These are phyloP conservation scores for Taxillus chinensis DNA, from an alignment of 164 flowering plant genomes.

Conservation along the genomic window DNA sequence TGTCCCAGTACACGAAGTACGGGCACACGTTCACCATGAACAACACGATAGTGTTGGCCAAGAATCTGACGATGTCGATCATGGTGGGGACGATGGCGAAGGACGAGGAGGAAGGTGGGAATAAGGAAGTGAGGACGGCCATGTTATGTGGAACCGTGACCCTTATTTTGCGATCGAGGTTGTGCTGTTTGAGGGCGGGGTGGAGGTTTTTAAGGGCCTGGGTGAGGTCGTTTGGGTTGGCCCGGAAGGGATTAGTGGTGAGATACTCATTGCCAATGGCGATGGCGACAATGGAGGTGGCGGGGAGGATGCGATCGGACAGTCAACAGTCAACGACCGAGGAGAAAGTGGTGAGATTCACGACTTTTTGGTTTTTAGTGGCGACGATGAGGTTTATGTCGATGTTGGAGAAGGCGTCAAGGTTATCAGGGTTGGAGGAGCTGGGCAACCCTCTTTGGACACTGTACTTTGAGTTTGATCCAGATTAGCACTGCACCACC, in stretches of 20 bases:
- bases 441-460: slow-evolving; percentile 49
- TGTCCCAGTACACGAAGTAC: slow-evolving; percentile 51
- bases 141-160: slow-evolving; percentile 52
- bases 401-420: slow-evolving; percentile 61
- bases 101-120: slow-evolving; percentile 48
- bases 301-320: slow-evolving; percentile 35
- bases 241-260: slow-evolving; percentile 12
- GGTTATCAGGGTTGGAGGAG: slow-evolving; percentile 58
- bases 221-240: slow-evolving; percentile 21
- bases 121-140: slow-evolving; percentile 50
- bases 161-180: slow-evolving; percentile 46
- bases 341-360: slow-evolving; percentile 23
- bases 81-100: slow-evolving; percentile 29
- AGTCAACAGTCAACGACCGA: slow-evolving; percentile 46
- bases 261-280: slow-evolving; percentile 61
- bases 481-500: too few relatives aligned
- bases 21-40: slow-evolving; percentile 70
- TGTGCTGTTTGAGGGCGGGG: slow-evolving; percentile 22
- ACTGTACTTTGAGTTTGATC: slow-evolving; percentile 54
- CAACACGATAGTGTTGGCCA: slow-evolving; percentile 40
- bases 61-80: slow-evolving; percentile 33
- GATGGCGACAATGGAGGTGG: slow-evolving; percentile 45
- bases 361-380: slow-evolving; percentile 36
- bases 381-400: slow-evolving; percentile 54
- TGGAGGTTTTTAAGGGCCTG: slow-evolving; percentile 58